phyloP scores from a whole-genome alignment of 1,139 yeast genomes.

The Candida frijolesensis region DNA sequence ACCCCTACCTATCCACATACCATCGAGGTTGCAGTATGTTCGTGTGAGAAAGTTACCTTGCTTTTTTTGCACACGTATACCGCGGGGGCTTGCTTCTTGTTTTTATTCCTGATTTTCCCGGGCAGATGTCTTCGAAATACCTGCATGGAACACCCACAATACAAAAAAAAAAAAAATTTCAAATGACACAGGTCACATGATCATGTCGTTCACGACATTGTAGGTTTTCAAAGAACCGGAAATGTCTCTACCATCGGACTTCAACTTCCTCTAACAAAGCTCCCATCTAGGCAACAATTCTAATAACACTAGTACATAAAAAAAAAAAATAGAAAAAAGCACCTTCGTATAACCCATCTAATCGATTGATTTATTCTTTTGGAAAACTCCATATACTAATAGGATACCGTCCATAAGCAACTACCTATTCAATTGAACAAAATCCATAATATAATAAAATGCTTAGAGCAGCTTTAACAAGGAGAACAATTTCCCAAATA shows the following conservation, averaged over 20 bases:
- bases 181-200: background rate
- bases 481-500: conserved; percentile 10
- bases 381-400: background rate
- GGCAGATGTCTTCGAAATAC: background rate
- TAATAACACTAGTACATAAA: background rate
- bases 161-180: background rate
- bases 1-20: too few species aligned
- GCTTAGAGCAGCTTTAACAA: conserved; percentile 16
- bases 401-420: background rate
- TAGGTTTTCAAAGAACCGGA: background rate
- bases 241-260: conserved; percentile 9
- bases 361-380: background rate
- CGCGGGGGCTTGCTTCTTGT: background rate
- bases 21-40: background rate
- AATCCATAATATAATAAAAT: conserved; percentile 1
- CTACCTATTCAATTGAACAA: background rate
- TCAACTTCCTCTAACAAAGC: background rate
- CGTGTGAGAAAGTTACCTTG: background rate
- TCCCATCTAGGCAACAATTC: background rate
- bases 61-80: background rate
- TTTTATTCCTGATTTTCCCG: conserved; percentile 1
- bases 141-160: background rate
- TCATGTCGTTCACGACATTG: conserved; percentile 2
- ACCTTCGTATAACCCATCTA: background rate
- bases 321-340: background rate